Conservation (phyloP, 495 filamentous ascomycete species). For the Choiromyces venosus region DNA sequence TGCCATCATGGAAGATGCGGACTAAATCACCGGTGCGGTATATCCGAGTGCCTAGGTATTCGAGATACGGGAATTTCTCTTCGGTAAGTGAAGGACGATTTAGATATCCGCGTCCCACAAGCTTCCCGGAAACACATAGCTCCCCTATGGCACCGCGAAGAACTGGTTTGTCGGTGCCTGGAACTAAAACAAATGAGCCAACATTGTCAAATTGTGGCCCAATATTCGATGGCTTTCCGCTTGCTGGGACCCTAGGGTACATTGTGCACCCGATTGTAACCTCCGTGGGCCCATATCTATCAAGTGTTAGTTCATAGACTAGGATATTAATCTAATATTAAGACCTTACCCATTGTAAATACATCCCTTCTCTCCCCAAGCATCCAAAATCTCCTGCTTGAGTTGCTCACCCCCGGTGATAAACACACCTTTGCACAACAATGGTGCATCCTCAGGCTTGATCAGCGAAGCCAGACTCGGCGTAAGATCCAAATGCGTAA, state of each 20-base stretch:
- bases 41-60: constrained; percentile 50
- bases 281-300: constrained; percentile 73
- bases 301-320: constrained; percentile 15
- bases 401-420: constrained; percentile 70
- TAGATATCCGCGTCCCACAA: constrained; percentile 84
- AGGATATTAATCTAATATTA: not conserved
- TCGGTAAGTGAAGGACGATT: constrained; percentile 64
- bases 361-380: constrained; percentile 57
- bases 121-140: constrained; percentile 75
- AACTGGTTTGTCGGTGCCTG: constrained; percentile 61
- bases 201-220: constrained; percentile 78
- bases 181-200: constrained; percentile 69
- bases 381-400: constrained; percentile 65
- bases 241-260: constrained; percentile 62
- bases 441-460: constrained; percentile 62
- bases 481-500: constrained; percentile 83
- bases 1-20: constrained; percentile 62
- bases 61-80: constrained; percentile 57
- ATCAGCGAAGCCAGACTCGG: constrained; percentile 60
- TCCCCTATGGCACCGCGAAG: constrained; percentile 77
- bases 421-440: constrained; percentile 63
- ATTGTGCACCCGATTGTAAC: constrained; percentile 83
- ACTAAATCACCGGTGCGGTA: constrained; percentile 81
- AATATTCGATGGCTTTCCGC: constrained; percentile 77
- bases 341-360: constrained; percentile 63